A percentile compares a stretch with the other conserved stretches of the same genome.
Conservation (phyloP, 2,329 filamentous ascomycete genomes). For the Verticillium zaregamsianum region DNA sequence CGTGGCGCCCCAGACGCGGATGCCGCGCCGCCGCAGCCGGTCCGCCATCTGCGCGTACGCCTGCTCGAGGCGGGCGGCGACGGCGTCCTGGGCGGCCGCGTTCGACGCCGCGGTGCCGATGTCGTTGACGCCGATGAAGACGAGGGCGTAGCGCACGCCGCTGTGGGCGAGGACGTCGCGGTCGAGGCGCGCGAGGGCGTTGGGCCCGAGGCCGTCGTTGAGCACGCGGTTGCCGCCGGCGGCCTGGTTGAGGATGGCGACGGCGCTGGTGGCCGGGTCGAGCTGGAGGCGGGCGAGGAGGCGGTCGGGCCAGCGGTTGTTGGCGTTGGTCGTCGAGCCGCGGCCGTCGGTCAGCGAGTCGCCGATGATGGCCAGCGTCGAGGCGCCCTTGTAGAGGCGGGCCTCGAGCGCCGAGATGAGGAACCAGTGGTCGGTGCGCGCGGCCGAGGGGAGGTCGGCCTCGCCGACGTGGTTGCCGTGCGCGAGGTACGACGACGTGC, state of each 20-base stretch:
- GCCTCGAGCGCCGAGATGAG: constrained; percentile 55
- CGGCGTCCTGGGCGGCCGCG: constrained; percentile 32
- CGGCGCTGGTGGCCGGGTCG: constrained; percentile 26
- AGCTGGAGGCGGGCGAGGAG: constrained; percentile 37
- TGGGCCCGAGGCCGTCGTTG: constrained; percentile 55
- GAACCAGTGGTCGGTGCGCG: constrained; percentile 47
- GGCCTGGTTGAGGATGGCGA: constrained; percentile 55
- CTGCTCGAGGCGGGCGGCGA: constrained; percentile 44
- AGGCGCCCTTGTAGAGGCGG: constrained; percentile 28
- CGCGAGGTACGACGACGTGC: constrained; percentile 52
- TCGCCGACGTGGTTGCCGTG: constrained; percentile 44
- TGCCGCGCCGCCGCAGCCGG: constrained; percentile 45
- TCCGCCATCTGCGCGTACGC: constrained; percentile 54
- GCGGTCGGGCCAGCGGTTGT: constrained; percentile 43
- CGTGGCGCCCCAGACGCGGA: constrained; percentile 55
- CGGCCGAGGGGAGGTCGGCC: constrained; percentile 27
- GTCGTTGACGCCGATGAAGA: constrained; percentile 63
- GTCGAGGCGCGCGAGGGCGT: constrained; percentile 51
- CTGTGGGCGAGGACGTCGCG: constrained; percentile 55
- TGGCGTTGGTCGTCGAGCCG: constrained; percentile 53
- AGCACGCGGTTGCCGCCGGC: constrained; percentile 61
- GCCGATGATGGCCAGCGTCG: constrained; percentile 54
- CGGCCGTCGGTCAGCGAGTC: constrained; percentile 65
- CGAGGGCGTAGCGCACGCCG: constrained; percentile 48
- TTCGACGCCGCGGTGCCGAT: constrained; percentile 48